A percentile compares a stretch with the other conserved stretches of the same genome.
These are phyloP conservation scores for Penicillium egyptiacum DNA, from an alignment of 495 filamentous ascomycete species.

Conservation along the genomic window DNA sequence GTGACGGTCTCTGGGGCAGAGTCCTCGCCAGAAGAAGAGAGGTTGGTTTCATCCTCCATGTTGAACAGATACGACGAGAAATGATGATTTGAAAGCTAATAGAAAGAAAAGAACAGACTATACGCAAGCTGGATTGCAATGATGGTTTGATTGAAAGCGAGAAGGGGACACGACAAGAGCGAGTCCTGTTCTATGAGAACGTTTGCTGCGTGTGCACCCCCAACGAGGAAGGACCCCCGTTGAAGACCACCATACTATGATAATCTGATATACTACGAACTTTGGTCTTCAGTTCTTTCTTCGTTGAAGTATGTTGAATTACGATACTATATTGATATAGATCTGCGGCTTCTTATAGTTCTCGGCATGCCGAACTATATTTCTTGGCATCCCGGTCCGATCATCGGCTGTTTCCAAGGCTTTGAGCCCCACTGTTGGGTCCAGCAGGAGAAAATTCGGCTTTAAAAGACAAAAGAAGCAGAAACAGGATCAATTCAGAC, in stretches of 20 bases:
- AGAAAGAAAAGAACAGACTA: background rate
- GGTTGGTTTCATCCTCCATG: background rate
- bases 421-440: slow-evolving; percentile 25
- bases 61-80: background rate
- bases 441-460: slow-evolving; percentile 19
- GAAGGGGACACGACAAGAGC: background rate
- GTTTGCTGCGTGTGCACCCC: background rate
- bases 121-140: background rate
- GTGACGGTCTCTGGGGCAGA: background rate
- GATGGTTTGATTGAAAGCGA: background rate
- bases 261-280: background rate
- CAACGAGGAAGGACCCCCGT: background rate
- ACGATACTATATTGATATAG: background rate
- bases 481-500: background rate
- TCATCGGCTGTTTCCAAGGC: slow-evolving; percentile 16
- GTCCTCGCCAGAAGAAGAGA: background rate
- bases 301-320: background rate
- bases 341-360: background rate
- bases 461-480: background rate
- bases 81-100: background rate
- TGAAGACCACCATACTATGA: background rate
- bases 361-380: slow-evolving; percentile 28
- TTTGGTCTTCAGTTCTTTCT: background rate
- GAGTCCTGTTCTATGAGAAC: background rate
- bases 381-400: slow-evolving; percentile 18